Percentiles rank a stretch among this genome's conserved stretches.
Evolutionary conservation across 176 grass and related monocot genomes (phyloP).

Genomic region (Paspalum vaginatum): DNA sequence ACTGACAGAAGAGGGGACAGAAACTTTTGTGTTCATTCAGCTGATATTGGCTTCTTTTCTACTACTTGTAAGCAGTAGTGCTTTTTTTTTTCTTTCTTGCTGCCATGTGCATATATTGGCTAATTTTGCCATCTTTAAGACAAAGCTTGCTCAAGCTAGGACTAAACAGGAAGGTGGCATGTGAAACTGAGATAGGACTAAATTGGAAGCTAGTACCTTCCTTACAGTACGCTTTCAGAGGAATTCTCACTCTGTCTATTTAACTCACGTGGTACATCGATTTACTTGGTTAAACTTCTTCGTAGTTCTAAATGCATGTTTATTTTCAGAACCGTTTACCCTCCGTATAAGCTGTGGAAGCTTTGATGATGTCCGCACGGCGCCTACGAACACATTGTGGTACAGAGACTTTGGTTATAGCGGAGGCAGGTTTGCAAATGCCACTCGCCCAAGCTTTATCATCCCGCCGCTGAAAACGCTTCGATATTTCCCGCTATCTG

Average conservation of each 20-base stretch:
- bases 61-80: conserved; percentile 19
- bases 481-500: conserved; percentile 82
- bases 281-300: conserved; percentile 1
- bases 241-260: not conserved
- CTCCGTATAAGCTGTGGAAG: conserved; percentile 98
- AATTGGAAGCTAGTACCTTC: not conserved
- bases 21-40: not conserved
- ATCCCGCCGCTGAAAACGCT: conserved; percentile 85
- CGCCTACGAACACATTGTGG: conserved; percentile 85
- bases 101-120: not conserved
- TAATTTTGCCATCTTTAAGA: conserved; percentile 29
- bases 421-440: conserved; percentile 83
- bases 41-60: not conserved
- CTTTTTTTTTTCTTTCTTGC: not conserved
- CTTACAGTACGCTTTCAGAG: conserved; percentile 8
- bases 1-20: no score
- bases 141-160: conserved; percentile 28
- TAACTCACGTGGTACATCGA: conserved; percentile 11
- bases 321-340: conserved; percentile 78
- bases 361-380: conserved; percentile 72
- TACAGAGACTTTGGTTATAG: conserved; percentile 97
- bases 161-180: conserved; percentile 15
- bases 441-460: conserved; percentile 70
- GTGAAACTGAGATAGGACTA: not conserved
- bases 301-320: conserved; percentile 27